Base-by-base conservation (phyloP, 2,329 filamentous ascomycete species). In the Emmonsia crescens region DNA sequence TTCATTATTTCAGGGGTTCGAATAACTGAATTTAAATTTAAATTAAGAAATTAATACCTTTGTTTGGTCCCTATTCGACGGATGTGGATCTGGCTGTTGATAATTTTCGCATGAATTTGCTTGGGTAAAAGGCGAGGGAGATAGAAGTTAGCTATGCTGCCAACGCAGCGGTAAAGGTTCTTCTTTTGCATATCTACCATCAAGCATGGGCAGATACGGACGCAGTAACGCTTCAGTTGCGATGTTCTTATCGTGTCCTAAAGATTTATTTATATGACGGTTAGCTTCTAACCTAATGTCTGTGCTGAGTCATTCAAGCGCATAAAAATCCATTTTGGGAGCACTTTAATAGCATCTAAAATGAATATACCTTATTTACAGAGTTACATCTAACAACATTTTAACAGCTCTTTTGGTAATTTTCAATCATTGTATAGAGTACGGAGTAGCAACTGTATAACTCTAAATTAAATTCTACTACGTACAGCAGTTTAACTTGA, bases 241-340 rank as follows among this genome's bases (percentile, higher is more conserved):
- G n/a, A 57, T 24, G n/a, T 42, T 57, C 21, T 14, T 1, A 16
- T 24, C 33, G 4, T 54, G 5, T 36, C 29, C 6, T 2, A 2
- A 46, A 24, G 42, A 2, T 24, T 24, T n/a, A n/a, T n/a, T n/a
- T n/a, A n/a, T n/a, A n/a, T n/a, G n/a, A n/a, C n/a, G n/a, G n/a
- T n/a, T n/a, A n/a, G n/a, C n/a, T n/a, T n/a, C n/a, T n/a, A n/a
- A n/a, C n/a, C n/a, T n/a, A n/a, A n/a, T n/a, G n/a, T n/a, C n/a
- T n/a, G n/a, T 36, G 51, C 51, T 54, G 51, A 54, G 27, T 54
- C 51, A 54, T 54, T 36, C n/a, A n/a, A n/a, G n/a, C n/a, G n/a
- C n/a, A n/a, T n/a, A 9, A 36, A 36, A 10, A 36, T 8, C 6
- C 6, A 36, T 38, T 38, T 10, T 38, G 36, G 36, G 9, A 38